A percentile compares a stretch with the other conserved stretches of the same genome.
Conservation (phyloP, 2,329 filamentous ascomycete species). For the Dryadomyces sulphureus region DNA sequence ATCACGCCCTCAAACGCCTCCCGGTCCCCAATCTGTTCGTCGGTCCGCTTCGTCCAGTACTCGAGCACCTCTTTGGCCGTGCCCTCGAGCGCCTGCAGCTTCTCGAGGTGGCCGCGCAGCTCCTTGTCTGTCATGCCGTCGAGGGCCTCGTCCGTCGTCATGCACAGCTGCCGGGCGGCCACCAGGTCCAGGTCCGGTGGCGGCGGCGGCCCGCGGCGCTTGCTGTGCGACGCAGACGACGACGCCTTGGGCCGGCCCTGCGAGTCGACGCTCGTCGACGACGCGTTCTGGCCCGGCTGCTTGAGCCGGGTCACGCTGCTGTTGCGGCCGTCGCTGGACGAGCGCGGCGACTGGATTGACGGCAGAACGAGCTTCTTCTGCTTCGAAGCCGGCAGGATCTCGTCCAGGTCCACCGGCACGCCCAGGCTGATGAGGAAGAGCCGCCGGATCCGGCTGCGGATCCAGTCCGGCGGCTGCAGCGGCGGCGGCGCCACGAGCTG, state of each 20-base stretch:
- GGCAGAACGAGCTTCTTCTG: conserved; percentile 95
- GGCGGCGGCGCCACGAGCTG: conserved; percentile 91
- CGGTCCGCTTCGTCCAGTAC: conserved; percentile 76
- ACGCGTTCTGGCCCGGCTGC: conserved; percentile 35
- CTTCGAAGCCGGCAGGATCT: conserved; percentile 91
- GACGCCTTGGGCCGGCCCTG: conserved; percentile 33
- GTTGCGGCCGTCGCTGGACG: conserved; percentile 35
- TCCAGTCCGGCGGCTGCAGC: conserved; percentile 93
- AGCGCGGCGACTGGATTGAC: conserved; percentile 46
- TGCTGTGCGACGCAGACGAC: conserved; percentile 21
- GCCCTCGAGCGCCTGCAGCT: conserved; percentile 54
- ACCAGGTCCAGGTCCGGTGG: conserved; percentile 68
- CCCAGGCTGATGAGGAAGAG: conserved; percentile 92
- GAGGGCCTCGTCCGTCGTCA: conserved; percentile 72
- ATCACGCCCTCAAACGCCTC: conserved; percentile 94
- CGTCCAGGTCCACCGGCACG: conserved; percentile 90
- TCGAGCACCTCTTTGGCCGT: conserved; percentile 64
- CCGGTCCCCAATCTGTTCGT: conserved; percentile 77
- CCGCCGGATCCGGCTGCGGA: conserved; percentile 83
- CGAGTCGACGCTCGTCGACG: conserved; percentile 43
- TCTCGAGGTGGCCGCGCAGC: conserved; percentile 54
- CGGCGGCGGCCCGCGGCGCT: conserved; percentile 44
- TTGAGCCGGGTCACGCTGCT: conserved; percentile 16
- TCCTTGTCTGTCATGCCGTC: conserved; percentile 66
- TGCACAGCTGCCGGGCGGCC: conserved; percentile 62